phyloP scores from a whole-genome alignment of 768 basidiomycete genomes.

The Tylopilus intermedius region DNA sequence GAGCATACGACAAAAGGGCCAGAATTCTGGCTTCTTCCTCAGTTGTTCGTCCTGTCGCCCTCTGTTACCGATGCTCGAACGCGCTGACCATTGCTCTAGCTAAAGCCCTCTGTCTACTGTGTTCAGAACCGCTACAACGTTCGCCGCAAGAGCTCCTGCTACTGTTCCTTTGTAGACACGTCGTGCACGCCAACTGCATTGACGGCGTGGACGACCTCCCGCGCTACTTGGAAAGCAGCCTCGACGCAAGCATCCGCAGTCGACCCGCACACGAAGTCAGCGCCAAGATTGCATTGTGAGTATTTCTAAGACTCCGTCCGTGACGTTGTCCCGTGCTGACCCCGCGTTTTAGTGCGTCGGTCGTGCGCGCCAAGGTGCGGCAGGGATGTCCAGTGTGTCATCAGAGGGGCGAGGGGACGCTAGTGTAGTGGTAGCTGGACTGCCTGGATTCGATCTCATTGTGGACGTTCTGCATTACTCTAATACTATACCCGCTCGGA shows the following conservation, averaged over 20 bases:
- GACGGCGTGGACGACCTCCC: constrained; percentile 63
- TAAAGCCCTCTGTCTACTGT: constrained; percentile 62
- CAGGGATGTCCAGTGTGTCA: constrained; percentile 79
- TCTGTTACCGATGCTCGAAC: not conserved
- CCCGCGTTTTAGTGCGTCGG: constrained; percentile 51
- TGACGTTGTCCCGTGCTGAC: not conserved
- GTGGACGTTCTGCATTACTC: constrained; percentile 6
- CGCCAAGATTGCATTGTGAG: constrained; percentile 78
- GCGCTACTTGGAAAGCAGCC: constrained; percentile 48
- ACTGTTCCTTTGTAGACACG: constrained; percentile 83
- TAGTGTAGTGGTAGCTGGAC: constrained; percentile 1
- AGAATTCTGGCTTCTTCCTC: constrained; percentile 75
- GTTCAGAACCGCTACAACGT: constrained; percentile 53
- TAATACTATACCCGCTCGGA: constrained; percentile 18
- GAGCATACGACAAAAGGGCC: constrained; percentile 61
- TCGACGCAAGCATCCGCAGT: constrained; percentile 40
- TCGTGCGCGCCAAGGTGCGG: constrained; percentile 57
- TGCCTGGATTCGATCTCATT: constrained; percentile 8
- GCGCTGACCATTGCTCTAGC: constrained; percentile 36
- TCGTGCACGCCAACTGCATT: constrained; percentile 77
- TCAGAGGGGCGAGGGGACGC: constrained; percentile 46
- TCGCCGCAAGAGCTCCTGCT: constrained; percentile 57
- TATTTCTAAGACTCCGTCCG: not conserved
- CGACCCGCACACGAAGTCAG: constrained; percentile 44
- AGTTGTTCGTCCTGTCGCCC: constrained; percentile 46